These are phyloP conservation scores for Wickerhamiella dianesei DNA, from an alignment of 805 yeast genomes.

Conservation along the genomic window DNA sequence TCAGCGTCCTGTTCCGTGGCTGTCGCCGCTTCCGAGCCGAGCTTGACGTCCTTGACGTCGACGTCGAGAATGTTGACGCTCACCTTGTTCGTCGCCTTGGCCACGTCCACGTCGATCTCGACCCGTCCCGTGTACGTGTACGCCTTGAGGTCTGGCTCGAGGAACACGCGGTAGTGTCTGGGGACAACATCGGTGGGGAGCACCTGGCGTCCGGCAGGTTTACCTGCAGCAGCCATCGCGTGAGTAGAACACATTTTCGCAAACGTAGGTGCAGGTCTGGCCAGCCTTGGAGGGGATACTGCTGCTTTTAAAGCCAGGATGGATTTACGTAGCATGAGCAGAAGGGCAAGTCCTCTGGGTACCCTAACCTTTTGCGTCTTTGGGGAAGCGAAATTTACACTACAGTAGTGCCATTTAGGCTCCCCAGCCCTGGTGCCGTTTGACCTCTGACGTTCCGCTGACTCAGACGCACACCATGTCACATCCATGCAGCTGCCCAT, in stretches of 20 bases:
- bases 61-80: slow-evolving; percentile 52
- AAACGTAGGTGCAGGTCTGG: background rate
- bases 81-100: slow-evolving; percentile 31
- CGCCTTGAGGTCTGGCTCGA: slow-evolving; percentile 43
- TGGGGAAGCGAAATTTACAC: no score
- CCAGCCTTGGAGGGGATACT: background rate
- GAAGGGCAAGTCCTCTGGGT: background rate
- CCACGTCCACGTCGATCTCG: slow-evolving; percentile 34
- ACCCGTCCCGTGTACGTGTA: slow-evolving; percentile 27
- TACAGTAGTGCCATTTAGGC: no score
- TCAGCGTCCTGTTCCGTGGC: slow-evolving; percentile 31
- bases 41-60: slow-evolving; percentile 32
- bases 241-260: slow-evolving; percentile 16
- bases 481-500: background rate
- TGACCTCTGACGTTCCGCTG: background rate
- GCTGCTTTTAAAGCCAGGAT: background rate
- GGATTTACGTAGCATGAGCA: background rate
- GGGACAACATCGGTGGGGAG: slow-evolving; percentile 62
- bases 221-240: slow-evolving; percentile 9
- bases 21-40: slow-evolving; percentile 22
- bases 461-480: background rate
- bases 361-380: background rate
- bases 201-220: slow-evolving; percentile 26
- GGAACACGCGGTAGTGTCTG: slow-evolving; percentile 51
- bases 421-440: no score